Percentiles rank a stretch among this genome's conserved stretches.
phyloP scores from a whole-genome alignment of 2,329 filamentous ascomycete species.

The Monosporascus sp. region DNA sequence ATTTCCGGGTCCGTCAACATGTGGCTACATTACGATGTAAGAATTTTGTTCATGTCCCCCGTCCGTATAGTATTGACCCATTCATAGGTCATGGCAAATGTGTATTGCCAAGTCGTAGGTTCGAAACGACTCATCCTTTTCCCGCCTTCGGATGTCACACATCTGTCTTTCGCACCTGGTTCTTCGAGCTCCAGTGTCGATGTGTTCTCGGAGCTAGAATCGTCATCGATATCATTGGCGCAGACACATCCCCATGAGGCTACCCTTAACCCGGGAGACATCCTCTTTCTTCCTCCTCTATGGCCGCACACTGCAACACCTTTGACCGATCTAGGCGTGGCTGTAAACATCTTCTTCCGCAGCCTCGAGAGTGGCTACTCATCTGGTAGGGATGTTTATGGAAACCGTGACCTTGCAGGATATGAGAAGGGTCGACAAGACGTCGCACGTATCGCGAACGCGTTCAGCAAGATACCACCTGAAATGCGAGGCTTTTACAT shows the following conservation, averaged over 20 bases:
- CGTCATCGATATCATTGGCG: conserved; percentile 30
- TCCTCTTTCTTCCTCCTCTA: conserved; percentile 74
- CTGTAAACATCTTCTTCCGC: conserved; percentile 87
- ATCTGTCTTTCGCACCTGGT: conserved; percentile 67
- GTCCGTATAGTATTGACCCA: conserved; percentile 1
- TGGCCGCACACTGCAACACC: conserved; percentile 77
- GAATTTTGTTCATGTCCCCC: conserved; percentile 14
- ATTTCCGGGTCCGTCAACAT: conserved; percentile 77
- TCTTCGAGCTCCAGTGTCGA: conserved; percentile 75
- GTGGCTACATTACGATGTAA: conserved; percentile 85
- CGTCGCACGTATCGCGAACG: conserved; percentile 58
- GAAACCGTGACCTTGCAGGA: conserved; percentile 76
- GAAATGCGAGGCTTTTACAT: conserved; percentile 73
- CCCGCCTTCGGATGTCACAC: conserved; percentile 67
- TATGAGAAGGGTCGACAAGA: conserved; percentile 79
- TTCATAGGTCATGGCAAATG: conserved; percentile 72
- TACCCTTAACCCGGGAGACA: conserved; percentile 62
- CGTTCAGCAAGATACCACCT: conserved; percentile 58
- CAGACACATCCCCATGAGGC: conserved; percentile 62
- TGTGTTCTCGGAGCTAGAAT: conserved; percentile 51
- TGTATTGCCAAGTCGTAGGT: conserved; percentile 74
- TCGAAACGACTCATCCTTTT: conserved; percentile 71
- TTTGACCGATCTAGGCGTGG: conserved; percentile 56
- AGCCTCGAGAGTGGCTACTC: conserved; percentile 64
- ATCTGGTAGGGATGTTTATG: conserved; percentile 75